phyloP scores from a whole-genome alignment of 495 filamentous ascomycete species.

The Penicillium arizonense region DNA sequence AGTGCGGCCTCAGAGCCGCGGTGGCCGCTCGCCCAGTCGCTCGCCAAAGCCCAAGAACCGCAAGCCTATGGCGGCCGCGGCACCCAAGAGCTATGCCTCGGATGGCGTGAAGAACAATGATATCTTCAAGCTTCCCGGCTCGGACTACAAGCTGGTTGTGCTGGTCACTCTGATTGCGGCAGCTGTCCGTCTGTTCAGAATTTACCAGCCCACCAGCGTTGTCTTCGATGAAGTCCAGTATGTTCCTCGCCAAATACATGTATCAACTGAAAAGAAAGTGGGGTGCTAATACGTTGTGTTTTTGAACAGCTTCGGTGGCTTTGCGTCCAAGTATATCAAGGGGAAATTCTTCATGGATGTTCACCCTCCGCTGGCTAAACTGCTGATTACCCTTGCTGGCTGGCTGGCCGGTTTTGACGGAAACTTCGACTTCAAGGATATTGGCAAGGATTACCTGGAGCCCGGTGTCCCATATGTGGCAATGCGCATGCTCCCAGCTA shows the following conservation, averaged over 20 bases:
- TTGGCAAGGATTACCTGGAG: slow-evolving; percentile 97
- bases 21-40: slow-evolving; percentile 40
- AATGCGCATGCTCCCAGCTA: slow-evolving; percentile 90
- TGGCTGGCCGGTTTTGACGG: slow-evolving; percentile 96
- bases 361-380: slow-evolving; percentile 94
- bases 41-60: slow-evolving; percentile 42
- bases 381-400: slow-evolving; percentile 91
- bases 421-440: slow-evolving; percentile 98
- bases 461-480: slow-evolving; percentile 95
- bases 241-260: slow-evolving; percentile 25
- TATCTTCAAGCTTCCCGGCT: slow-evolving; percentile 61
- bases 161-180: slow-evolving; percentile 72
- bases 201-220: slow-evolving; percentile 93
- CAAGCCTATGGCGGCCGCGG: slow-evolving; percentile 25
- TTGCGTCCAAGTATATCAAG: slow-evolving; percentile 98
- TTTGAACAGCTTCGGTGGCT: slow-evolving; percentile 81
- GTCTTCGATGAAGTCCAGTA: slow-evolving; percentile 99
- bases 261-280: neutral
- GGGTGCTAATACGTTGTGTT: neutral
- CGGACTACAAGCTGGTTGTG: slow-evolving; percentile 76
- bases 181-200: slow-evolving; percentile 85
- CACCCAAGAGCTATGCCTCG: slow-evolving; percentile 42
- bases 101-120: slow-evolving; percentile 53
- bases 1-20: slow-evolving; percentile 36
- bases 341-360: slow-evolving; percentile 99